Evolutionary conservation across 495 filamentous ascomycete genomes (phyloP).

Genomic region (Aspergillus mulundensis): DNA sequence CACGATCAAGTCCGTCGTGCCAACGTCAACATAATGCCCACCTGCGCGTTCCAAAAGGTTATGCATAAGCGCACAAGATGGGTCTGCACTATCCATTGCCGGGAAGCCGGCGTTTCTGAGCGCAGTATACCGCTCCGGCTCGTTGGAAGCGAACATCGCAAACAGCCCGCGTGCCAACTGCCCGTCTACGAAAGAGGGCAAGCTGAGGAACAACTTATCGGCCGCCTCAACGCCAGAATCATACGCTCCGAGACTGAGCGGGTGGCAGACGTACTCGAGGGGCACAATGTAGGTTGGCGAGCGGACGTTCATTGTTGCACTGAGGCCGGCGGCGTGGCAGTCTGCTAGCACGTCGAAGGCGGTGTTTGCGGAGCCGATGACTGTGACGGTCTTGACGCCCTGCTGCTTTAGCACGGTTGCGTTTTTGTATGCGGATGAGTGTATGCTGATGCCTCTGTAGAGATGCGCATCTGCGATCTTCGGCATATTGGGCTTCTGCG

Average conservation of each 20-base stretch:
- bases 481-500: slow-evolving; percentile 27
- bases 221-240: slow-evolving; percentile 18
- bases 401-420: not conserved
- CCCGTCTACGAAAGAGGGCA: slow-evolving; percentile 9
- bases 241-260: slow-evolving; percentile 20
- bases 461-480: slow-evolving; percentile 18
- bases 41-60: slow-evolving; percentile 26
- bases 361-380: slow-evolving; percentile 46
- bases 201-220: slow-evolving; percentile 15
- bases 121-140: not conserved
- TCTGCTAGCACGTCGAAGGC: slow-evolving; percentile 45
- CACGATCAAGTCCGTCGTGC: slow-evolving; percentile 29
- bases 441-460: slow-evolving; percentile 32
- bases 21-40: slow-evolving; percentile 41
- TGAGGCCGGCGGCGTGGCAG: slow-evolving; percentile 33
- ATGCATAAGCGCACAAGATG: slow-evolving; percentile 14
- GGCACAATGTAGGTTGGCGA: slow-evolving; percentile 33
- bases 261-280: slow-evolving; percentile 16
- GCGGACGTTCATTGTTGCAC: slow-evolving; percentile 38
- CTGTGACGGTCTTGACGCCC: slow-evolving; percentile 28
- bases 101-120: slow-evolving; percentile 5
- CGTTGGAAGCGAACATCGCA: not conserved
- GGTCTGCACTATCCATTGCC: slow-evolving; percentile 21
- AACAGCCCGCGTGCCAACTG: not conserved
- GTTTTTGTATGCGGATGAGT: slow-evolving; percentile 26